These are phyloP conservation scores for Pichia ethanolica DNA, from an alignment of 805 yeast genomes.

Conservation along the genomic window DNA sequence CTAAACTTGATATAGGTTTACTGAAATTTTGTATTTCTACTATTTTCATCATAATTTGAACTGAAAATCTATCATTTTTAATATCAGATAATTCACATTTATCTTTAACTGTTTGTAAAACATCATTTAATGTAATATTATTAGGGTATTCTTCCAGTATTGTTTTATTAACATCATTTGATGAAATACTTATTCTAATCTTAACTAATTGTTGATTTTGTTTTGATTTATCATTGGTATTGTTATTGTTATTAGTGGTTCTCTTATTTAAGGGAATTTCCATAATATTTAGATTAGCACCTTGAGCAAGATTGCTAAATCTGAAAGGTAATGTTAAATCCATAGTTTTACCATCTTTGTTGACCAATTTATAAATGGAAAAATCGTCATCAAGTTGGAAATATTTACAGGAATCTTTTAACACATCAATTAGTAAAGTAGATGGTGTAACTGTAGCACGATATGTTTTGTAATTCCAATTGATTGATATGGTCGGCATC, in stretches of 20 bases:
- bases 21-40: background rate
- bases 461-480: background rate
- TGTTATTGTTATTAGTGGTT: background rate
- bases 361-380: slow-evolving; percentile 2
- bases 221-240: background rate
- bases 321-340: slow-evolving; percentile 36
- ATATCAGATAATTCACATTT: background rate
- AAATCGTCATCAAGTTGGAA: slow-evolving; percentile 22
- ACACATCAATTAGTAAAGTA: slow-evolving; percentile 29
- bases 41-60: slow-evolving; percentile 1
- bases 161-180: background rate
- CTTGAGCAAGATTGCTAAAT: slow-evolving; percentile 35
- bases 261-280: background rate
- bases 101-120: background rate
- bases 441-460: slow-evolving; percentile 1
- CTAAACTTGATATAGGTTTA: background rate
- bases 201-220: background rate
- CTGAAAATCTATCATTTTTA: background rate
- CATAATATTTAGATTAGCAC: slow-evolving; percentile 32
- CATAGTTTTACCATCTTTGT: slow-evolving; percentile 12
- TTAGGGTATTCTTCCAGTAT: background rate
- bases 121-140: background rate
- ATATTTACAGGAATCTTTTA: slow-evolving; percentile 25
- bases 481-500: slow-evolving; percentile 1
- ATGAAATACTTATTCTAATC: background rate